Evolutionary conservation across 176 grass and related monocot genomes (phyloP).

Genomic region (Oryza meyeriana): DNA sequence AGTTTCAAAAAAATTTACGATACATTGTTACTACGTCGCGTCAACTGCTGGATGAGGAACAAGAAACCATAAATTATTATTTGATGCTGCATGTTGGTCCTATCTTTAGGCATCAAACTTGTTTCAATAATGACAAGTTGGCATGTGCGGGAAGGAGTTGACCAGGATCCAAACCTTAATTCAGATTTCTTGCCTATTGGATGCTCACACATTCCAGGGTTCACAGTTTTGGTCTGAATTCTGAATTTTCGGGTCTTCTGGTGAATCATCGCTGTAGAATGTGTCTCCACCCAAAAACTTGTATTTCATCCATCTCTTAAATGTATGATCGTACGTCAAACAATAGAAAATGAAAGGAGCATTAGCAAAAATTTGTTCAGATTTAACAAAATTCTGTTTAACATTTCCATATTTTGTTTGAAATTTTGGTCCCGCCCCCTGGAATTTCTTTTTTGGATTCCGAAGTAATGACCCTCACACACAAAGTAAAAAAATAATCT

Average conservation of each 20-base stretch:
- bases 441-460: neutral
- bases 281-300: no score
- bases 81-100: neutral
- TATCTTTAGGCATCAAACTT: neutral
- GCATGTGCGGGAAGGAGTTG: neutral
- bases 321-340: fast-evolving
- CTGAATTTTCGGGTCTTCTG: no score
- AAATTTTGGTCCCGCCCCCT: no score
- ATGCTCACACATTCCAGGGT: neutral
- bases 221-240: neutral
- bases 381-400: neutral
- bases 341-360: no score
- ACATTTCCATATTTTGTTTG: no score
- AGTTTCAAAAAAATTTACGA: no score
- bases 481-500: neutral
- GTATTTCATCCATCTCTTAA: no score
- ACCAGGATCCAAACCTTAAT: neutral
- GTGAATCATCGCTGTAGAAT: no score
- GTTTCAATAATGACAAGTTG: neutral
- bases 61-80: no score
- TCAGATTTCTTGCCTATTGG: neutral
- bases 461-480: neutral
- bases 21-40: neutral
- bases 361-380: neutral
- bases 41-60: no score